Conservation (phyloP, 805 yeast genomes). For the Starmerella bombi region DNA sequence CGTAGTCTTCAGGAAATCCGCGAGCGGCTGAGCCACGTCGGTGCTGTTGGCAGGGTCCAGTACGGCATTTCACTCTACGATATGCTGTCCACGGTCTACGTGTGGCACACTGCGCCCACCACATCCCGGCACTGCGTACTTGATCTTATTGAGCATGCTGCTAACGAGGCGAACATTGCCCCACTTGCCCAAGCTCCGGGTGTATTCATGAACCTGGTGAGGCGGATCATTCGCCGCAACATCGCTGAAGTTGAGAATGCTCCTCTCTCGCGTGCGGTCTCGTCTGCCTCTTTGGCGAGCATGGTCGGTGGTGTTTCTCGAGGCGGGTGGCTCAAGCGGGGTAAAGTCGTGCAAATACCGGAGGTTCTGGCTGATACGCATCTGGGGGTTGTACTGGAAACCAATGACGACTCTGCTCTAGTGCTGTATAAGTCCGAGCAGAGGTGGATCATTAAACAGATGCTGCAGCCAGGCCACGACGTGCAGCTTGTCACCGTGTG, state of each 20-base stretch:
- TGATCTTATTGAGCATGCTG: conserved; percentile 19
- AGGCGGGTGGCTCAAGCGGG: conserved; percentile 10
- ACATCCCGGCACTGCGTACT: conserved; percentile 16
- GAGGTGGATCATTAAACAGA: conserved; percentile 5
- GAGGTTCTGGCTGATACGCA: neutral
- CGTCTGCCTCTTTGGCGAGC: conserved; percentile 11
- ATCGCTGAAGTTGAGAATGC: conserved; percentile 15
- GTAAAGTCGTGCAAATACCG: conserved; percentile 5
- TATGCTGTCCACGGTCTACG: conserved; percentile 16
- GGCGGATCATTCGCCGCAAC: conserved; percentile 15
- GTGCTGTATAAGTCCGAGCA: conserved; percentile 11
- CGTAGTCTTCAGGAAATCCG: conserved; percentile 18
- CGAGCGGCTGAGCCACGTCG: conserved; percentile 12
- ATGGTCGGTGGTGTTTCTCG: conserved; percentile 3
- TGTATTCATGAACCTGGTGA: conserved; percentile 12
- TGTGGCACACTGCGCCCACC: no score
- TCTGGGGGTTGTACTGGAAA: conserved; percentile 17
- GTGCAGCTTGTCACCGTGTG: conserved; percentile 8
- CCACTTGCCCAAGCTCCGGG: conserved; percentile 9
- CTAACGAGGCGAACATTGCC: conserved; percentile 11
- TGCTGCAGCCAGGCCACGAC: conserved; percentile 11
- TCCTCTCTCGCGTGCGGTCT: conserved; percentile 12
- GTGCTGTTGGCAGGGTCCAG: conserved; percentile 5
- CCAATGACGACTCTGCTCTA: conserved; percentile 10
- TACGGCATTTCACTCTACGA: conserved; percentile 19